Evolutionary conservation across 2,329 filamentous ascomycete species (phyloP), one percentile per base, ranked within the genome.

Genomic region (Curvularia lunata): DNA sequence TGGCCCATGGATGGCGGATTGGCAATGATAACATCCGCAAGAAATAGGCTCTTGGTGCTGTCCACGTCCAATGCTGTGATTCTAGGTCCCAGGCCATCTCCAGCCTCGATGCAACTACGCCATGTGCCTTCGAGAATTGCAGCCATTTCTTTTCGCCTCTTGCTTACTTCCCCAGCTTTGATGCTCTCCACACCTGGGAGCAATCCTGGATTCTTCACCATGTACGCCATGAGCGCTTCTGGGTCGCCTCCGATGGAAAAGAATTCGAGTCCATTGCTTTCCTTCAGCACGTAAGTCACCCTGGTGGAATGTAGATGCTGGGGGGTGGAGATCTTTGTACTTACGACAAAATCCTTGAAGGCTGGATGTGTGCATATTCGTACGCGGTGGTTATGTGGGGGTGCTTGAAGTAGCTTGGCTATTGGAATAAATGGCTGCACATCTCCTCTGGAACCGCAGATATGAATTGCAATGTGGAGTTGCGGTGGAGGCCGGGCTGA

Each of bases 341-440:
- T 45, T 32, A 53, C 58, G 18, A 63, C 70, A 28, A 64, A 62
- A 52, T 59, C 56, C 38, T 59, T 62, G 56, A 71, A 68, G 7
- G 58, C 46, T n/a, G 50, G 54, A 59, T 74, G 71, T 8, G 71
- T 74, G 48, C 69, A 71, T 27, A 74, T 61, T 18, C 71, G 63
- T 30, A 74, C 68, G 42, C 71, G 57, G 48, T 74, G 71, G 5
- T 62, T 58, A 50, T 70, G 62, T 5, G 62, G 58, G 4, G 55
- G 45, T 19, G 54, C 57, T 23, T 68, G 75, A 0, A 87, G 68
- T n/a, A 81, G 76, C 38, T 78, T 81, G 0, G 83, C 85, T 3
- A 88, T 77, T 0, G 85, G 83, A 50, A 88, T 76, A 55, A 88
- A 87, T 0, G 85, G 85, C 55, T 88, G 85, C 2, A 86, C 82